phyloP scores from a whole-genome alignment of 805 yeast species.

The Teunomyces tritomae region DNA sequence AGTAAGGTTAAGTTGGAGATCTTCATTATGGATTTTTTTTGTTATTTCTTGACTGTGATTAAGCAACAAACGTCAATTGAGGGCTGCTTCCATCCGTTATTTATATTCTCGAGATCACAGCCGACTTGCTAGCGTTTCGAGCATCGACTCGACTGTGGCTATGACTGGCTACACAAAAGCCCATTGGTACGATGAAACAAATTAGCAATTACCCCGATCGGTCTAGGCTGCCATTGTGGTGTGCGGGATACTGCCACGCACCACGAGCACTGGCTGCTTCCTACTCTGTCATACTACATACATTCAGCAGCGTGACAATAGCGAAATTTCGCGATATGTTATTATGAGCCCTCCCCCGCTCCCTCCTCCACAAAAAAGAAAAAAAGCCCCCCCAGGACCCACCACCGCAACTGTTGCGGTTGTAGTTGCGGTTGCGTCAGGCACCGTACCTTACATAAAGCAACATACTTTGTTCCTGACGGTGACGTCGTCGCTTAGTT shows the following conservation, averaged over 20 bases:
- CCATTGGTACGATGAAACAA: background rate
- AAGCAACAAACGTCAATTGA: no score
- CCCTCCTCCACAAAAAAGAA: background rate
- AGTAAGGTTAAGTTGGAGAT: constrained; percentile 10
- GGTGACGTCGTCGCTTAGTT: no score
- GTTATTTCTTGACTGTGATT: no score
- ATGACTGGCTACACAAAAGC: background rate
- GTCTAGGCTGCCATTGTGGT: background rate
- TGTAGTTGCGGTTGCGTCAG: background rate
- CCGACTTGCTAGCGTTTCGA: background rate
- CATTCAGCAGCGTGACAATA: background rate
- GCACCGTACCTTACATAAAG: no score
- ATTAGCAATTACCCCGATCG: background rate
- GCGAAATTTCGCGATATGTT: background rate
- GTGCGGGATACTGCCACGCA: background rate
- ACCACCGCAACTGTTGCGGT: background rate
- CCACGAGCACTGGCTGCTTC: background rate
- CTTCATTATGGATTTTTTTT: constrained; percentile 8
- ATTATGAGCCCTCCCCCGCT: background rate
- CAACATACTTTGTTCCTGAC: no score
- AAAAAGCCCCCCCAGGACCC: background rate
- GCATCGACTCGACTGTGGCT: background rate
- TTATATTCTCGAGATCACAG: background rate
- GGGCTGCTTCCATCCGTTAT: background rate
- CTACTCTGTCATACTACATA: background rate